Evolutionary conservation across 306 rosid species (phyloP).

Genomic region (Lagenaria siceraria): DNA sequence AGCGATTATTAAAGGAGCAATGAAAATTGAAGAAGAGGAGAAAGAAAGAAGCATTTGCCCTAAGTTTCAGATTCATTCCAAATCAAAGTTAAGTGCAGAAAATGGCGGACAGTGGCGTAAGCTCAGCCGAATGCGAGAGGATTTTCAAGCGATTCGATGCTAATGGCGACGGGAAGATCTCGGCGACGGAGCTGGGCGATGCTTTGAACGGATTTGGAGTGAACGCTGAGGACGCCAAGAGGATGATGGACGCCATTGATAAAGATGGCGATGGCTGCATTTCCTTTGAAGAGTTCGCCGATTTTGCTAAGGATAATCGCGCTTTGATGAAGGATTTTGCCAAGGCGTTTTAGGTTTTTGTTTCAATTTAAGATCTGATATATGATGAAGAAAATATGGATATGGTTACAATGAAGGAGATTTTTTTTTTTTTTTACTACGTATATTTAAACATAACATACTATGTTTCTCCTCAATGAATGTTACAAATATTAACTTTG

Average conservation of each 20-base stretch:
- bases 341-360: conserved; percentile 32
- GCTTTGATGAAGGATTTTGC: conserved; percentile 61
- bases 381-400: background rate
- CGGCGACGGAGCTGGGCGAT: conserved; percentile 57
- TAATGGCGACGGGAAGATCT: conserved; percentile 57
- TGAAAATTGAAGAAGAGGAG: background rate
- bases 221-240: conserved; percentile 30
- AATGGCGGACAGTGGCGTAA: conserved; percentile 24
- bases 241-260: conserved; percentile 71
- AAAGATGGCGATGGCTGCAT: conserved; percentile 56
- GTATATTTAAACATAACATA: background rate
- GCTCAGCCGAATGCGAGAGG: conserved; percentile 32
- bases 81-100: background rate
- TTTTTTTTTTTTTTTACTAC: background rate
- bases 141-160: conserved; percentile 57
- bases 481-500: too few species aligned
- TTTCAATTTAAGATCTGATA: background rate
- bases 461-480: background rate
- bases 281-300: conserved; percentile 38
- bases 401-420: background rate
- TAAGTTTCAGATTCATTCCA: too few species aligned
- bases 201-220: conserved; percentile 50
- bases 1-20: background rate
- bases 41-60: background rate
- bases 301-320: conserved; percentile 45